Conservation (phyloP, 495 filamentous ascomycete genomes). For the Oleoguttula mirabilis region DNA sequence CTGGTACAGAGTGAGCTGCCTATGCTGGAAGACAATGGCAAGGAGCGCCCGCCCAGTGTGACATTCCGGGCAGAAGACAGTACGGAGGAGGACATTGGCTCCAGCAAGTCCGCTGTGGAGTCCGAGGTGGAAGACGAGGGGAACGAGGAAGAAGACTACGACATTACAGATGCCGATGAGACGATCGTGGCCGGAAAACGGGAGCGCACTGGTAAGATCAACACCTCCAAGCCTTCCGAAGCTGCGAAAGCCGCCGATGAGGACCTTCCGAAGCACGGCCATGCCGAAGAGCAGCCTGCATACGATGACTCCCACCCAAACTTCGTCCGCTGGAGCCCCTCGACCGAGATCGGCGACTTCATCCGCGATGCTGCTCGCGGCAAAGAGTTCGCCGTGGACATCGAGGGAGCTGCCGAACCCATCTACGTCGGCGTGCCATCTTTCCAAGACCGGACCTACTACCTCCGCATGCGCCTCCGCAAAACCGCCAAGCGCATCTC, state of each 20-base stretch:
- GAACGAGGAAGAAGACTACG: slow-evolving; percentile 25
- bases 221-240: slow-evolving; percentile 11
- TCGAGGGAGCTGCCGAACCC: slow-evolving; percentile 58
- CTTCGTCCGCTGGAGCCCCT: slow-evolving; percentile 83
- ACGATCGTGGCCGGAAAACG: slow-evolving; percentile 40
- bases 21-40: slow-evolving; percentile 47
- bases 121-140: slow-evolving; percentile 23
- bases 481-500: slow-evolving; percentile 58
- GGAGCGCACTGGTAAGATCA: slow-evolving; percentile 37
- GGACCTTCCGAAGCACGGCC: background rate
- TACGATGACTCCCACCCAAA: slow-evolving; percentile 22
- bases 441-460: slow-evolving; percentile 81
- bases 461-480: slow-evolving; percentile 61
- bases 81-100: slow-evolving; percentile 44
- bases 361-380: slow-evolving; percentile 79
- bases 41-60: slow-evolving; percentile 49
- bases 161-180: slow-evolving; percentile 32
- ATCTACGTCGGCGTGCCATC: slow-evolving; percentile 71
- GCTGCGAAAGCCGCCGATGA: background rate
- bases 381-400: slow-evolving; percentile 71
- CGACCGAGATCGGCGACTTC: slow-evolving; percentile 89
- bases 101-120: slow-evolving; percentile 19
- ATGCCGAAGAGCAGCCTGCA: slow-evolving; percentile 6
- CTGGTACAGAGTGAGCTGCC: slow-evolving; percentile 84
- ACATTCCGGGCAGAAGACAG: slow-evolving; percentile 72